A percentile compares a stretch with the other conserved stretches of the same genome.
phyloP scores from a whole-genome alignment of 2,329 filamentous ascomycete genomes.

The Chaetoscypha palmicola region DNA sequence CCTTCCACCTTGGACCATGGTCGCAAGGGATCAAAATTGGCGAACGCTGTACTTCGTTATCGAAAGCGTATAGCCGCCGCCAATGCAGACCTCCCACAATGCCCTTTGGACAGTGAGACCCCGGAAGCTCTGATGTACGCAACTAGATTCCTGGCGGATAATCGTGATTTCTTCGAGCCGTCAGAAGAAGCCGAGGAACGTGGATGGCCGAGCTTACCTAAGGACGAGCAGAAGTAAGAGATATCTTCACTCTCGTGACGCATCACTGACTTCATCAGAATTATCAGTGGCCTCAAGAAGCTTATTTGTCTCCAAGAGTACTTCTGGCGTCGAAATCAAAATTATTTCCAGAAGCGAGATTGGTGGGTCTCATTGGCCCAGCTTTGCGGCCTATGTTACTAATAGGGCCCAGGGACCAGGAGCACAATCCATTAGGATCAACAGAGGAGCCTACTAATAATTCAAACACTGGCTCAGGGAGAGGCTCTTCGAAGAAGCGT shows the following conservation, averaged over 20 bases:
- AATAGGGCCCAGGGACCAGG: background rate
- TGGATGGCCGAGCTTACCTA: constrained; percentile 7
- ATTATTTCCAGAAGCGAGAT: background rate
- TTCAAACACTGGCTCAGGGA: too few relatives aligned
- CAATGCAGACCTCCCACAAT: background rate
- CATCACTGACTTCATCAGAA: background rate
- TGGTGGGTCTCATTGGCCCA: too few relatives aligned
- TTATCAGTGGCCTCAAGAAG: background rate
- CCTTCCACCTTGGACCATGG: background rate
- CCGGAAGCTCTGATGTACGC: constrained; percentile 1
- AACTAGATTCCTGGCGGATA: background rate
- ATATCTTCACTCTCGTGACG: background rate
- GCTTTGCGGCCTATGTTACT: too few relatives aligned
- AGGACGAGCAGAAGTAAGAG: constrained; percentile 4
- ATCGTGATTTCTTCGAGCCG: background rate
- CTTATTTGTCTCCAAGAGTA: constrained; percentile 6
- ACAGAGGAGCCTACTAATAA: too few relatives aligned
- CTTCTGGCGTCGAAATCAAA: constrained; percentile 3
- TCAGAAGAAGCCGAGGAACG: background rate
- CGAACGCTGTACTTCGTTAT: background rate
- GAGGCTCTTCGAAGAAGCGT: background rate
- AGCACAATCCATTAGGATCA: too few relatives aligned
- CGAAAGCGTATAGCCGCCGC: background rate
- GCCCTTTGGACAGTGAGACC: background rate
- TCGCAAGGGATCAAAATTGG: background rate